A percentile compares a stretch with the other conserved stretches of the same genome.
phyloP scores from a whole-genome alignment of 1,139 yeast species.

The Taphrina confusa region DNA sequence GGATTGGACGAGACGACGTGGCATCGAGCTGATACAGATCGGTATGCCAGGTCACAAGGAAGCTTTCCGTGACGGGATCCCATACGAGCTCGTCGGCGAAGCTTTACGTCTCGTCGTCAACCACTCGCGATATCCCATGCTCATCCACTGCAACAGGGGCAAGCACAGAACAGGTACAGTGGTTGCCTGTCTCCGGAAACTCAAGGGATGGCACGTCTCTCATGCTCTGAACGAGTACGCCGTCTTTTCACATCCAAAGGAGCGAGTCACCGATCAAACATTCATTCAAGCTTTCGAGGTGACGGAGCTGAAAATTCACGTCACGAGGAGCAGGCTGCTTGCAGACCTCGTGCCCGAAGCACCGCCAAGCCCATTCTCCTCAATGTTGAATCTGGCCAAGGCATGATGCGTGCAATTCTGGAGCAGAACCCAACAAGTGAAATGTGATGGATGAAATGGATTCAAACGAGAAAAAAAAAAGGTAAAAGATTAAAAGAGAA shows the following conservation, averaged over 20 bases:
- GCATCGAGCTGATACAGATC: conserved; percentile 73
- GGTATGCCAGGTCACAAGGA: conserved; percentile 96
- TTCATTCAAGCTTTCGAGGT: conserved; percentile 61
- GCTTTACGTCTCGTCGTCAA: conserved; percentile 79
- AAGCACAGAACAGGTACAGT: conserved; percentile 96
- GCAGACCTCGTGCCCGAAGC: background rate
- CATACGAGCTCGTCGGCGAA: conserved; percentile 71
- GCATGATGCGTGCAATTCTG: conserved; percentile 5
- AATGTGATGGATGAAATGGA: background rate
- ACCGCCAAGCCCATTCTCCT: conserved; percentile 17
- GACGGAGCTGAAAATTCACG: conserved; percentile 2
- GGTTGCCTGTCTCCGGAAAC: conserved; percentile 82
- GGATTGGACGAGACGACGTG: conserved; percentile 61
- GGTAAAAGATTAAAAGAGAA: background rate
- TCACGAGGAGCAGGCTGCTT: conserved; percentile 1
- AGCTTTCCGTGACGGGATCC: conserved; percentile 72
- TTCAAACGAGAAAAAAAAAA: conserved; percentile 7
- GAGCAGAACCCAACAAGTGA: background rate
- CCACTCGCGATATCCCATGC: conserved; percentile 83
- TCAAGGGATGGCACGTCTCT: conserved; percentile 89
- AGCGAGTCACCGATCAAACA: conserved; percentile 91
- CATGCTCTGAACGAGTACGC: conserved; percentile 94
- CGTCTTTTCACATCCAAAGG: conserved; percentile 91
- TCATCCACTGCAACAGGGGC: conserved; percentile 94
- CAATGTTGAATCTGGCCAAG: conserved; percentile 23